Conservation (phyloP, 768 basidiomycete genomes). For the Podaxis sp. region DNA sequence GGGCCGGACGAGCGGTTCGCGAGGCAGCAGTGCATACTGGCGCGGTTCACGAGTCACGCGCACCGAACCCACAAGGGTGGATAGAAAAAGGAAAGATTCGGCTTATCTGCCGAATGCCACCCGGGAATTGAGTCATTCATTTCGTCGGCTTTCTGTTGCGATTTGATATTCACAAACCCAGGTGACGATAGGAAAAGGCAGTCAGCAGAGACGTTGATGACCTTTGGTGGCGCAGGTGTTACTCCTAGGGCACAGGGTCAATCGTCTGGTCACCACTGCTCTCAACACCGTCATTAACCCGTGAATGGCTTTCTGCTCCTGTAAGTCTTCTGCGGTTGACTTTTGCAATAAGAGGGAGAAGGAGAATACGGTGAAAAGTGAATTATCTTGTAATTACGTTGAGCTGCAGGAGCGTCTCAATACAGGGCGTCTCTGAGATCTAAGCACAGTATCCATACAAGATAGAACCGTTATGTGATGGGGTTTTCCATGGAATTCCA, state of each 20-base stretch:
- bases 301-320: no score
- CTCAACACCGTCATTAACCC: no score
- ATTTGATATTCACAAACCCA: not conserved
- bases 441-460: not conserved
- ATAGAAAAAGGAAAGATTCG: not conserved
- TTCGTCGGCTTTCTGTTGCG: not conserved
- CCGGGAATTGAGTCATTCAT: slow-evolving; percentile 1
- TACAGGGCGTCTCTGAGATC: not conserved
- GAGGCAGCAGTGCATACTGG: not conserved
- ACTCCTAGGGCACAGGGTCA: slow-evolving; percentile 1
- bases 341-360: not conserved
- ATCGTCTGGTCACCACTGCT: no score
- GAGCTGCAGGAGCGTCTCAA: not conserved
- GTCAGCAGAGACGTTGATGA: not conserved
- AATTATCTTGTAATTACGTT: not conserved
- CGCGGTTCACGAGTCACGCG: not conserved
- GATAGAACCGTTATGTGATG: not conserved
- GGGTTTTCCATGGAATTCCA: not conserved
- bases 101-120: not conserved
- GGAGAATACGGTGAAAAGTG: not conserved
- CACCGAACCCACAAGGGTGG: not conserved
- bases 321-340: no score
- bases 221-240: not conserved
- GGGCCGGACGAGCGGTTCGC: not conserved
- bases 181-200: not conserved